These are phyloP conservation scores for Salvia hispanica DNA, from an alignment of 257 asterid genomes.

Conservation along the genomic window DNA sequence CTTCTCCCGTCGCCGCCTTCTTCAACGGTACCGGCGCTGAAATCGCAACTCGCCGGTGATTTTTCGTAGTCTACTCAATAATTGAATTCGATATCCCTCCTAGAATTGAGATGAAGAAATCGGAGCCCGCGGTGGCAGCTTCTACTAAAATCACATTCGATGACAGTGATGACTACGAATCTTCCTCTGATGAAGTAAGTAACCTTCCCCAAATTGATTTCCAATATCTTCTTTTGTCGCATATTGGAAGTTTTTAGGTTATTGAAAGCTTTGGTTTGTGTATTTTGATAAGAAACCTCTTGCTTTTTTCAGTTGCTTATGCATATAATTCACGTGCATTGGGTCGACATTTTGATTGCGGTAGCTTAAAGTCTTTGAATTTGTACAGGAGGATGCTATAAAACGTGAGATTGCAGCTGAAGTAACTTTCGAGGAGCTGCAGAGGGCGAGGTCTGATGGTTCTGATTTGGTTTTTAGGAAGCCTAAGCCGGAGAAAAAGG, in stretches of 20 bases:
- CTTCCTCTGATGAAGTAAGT: conserved; percentile 63
- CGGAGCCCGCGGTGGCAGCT: conserved; percentile 36
- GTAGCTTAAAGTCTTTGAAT: neutral
- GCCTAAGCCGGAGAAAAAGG: conserved; percentile 47
- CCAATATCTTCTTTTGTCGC: neutral
- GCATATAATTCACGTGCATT: neutral
- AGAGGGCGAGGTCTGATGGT: conserved; percentile 86
- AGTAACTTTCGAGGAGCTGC: conserved; percentile 89
- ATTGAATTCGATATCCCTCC: neutral
- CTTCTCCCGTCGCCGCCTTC: neutral
- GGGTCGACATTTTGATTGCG: neutral
- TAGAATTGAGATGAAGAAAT: conserved; percentile 38
- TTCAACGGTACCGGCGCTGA: neutral
- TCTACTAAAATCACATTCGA: conserved; percentile 59
- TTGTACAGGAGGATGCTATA: conserved; percentile 54
- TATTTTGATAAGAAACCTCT: neutral
- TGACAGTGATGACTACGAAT: conserved; percentile 44
- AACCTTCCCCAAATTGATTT: conserved; percentile 10
- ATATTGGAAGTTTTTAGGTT: neutral
- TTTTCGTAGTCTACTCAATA: neutral
- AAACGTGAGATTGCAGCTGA: conserved; percentile 68
- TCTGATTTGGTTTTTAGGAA: conserved; percentile 63
- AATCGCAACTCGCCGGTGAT: neutral
- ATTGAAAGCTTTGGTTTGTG: neutral
- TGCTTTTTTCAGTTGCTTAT: neutral